Conservation (phyloP, 2,329 filamentous ascomycete species). For the Elsinoe necatrix region DNA sequence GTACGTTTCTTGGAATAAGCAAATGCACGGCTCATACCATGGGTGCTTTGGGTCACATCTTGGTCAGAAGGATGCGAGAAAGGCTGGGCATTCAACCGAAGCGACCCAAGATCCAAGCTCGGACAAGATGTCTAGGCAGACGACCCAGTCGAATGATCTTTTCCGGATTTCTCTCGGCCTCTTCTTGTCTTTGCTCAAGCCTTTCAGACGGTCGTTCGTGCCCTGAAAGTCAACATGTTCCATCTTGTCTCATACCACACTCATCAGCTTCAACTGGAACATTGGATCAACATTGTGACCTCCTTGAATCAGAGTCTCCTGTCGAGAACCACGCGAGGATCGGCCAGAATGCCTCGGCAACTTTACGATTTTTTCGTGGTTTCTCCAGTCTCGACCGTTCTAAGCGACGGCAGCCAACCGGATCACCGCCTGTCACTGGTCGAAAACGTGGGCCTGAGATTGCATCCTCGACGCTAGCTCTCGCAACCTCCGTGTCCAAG, state of each 20-base stretch:
- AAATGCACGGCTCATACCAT: neutral
- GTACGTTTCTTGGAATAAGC: neutral
- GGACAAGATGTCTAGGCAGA: conserved; percentile 4
- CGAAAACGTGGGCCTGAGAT: neutral
- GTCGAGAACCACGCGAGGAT: conserved; percentile 4
- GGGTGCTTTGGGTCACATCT: neutral
- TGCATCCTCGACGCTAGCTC: conserved; percentile 12
- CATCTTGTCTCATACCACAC: neutral
- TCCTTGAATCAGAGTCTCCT: neutral
- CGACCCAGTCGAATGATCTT: neutral
- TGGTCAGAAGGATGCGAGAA: neutral
- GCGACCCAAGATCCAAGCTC: conserved; percentile 3
- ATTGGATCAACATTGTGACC: neutral
- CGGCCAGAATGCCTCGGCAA: neutral
- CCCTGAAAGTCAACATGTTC: neutral
- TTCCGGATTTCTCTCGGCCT: neutral
- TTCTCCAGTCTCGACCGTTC: conserved; percentile 1
- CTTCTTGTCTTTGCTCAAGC: neutral
- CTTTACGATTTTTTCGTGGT: neutral
- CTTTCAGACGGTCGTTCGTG: neutral
- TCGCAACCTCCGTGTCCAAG: neutral
- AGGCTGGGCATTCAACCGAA: conserved; percentile 1
- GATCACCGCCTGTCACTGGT: conserved; percentile 3
- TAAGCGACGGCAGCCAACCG: neutral
- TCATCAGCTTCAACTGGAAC: neutral